Base-by-base conservation (phyloP, 1,139 yeast species). In the Zygosaccharomyces pseudobailii region DNA sequence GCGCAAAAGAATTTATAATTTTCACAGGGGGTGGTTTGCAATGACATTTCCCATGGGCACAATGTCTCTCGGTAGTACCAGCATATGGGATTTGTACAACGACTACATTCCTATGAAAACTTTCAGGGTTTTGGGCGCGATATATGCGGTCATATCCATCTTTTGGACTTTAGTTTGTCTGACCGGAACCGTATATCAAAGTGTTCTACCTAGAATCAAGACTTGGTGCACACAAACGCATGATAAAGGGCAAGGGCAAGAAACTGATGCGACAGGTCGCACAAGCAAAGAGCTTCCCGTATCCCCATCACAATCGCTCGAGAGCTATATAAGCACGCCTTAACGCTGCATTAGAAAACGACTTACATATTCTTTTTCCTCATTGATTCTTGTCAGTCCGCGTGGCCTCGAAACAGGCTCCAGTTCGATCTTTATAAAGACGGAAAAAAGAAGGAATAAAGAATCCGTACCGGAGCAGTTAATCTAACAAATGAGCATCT, bases 21-120 rank as follows among this genome's bases (percentile, higher is more conserved):
- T 81, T 71, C 73, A 75, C 49, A 75, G 76, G 54, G 79, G 82
- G 0, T 87, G 84, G 76, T 88, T 96, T 95, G 81, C 89, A 27
- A 79, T 86, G 73, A 85, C 96, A 52, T 89, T 89, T 81, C 96
- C 96, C 2, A 62, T 87, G 56, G 96, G 96, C 3, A 87, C 96
- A 0, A 82, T 86, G 83, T 72, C 84, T 0, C 66, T 85, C 20
- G 79, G 87, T 3, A 76, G 80, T 55, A 65, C 71, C 20, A 76
- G 78, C 55, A 62, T 87, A 24, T 65, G 75, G 5, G 73, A 70
- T 43, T 73, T 75, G 5, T 69, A 80, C 55, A 61, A 62, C 35
- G 40, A 49, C 19, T 52, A 47, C 25, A 59, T 58, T 7, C 64
- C 64, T 3, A 27, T 61, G 40, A 45, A 51, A 8, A 78, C 81